Evolutionary conservation across 2,329 filamentous ascomycete genomes (phyloP).

Genomic region (Xylariaceae sp.): DNA sequence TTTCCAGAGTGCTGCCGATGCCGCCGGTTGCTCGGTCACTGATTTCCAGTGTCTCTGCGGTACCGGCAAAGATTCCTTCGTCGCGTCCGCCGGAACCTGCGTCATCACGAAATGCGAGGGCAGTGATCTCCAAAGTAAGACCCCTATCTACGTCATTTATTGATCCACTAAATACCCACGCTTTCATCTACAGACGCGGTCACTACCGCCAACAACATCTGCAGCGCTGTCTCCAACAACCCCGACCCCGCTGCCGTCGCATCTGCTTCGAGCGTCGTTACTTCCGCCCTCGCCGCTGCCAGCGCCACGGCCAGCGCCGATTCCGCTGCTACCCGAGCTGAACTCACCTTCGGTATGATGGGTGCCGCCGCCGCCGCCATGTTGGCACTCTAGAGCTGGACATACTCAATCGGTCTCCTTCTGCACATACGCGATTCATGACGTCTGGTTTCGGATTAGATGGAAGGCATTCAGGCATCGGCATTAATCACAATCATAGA

Average conservation of each 20-base stretch:
- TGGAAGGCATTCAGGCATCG: not conserved
- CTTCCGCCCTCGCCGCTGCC: constrained; percentile 26
- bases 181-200: constrained; percentile 16
- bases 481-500: constrained; percentile 10
- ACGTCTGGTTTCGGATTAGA: not conserved
- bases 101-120: constrained; percentile 20
- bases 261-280: constrained; percentile 30
- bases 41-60: constrained; percentile 33
- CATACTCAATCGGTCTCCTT: too few species aligned
- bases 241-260: constrained; percentile 28
- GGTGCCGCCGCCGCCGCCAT: constrained; percentile 28
- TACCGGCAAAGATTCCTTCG: constrained; percentile 23
- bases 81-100: constrained; percentile 24
- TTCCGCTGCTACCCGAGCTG: constrained; percentile 28
- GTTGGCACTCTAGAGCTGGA: constrained; percentile 24
- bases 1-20: constrained; percentile 21
- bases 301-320: constrained; percentile 18
- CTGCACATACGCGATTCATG: not conserved
- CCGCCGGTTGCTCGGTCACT: constrained; percentile 26
- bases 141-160: not conserved
- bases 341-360: constrained; percentile 28
- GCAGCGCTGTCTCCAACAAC: constrained; percentile 24
- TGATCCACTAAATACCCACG: not conserved
- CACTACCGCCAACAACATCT: constrained; percentile 29
- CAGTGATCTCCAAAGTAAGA: constrained; percentile 28